These are phyloP conservation scores for Glomus cerebriforme DNA, from an alignment of 192 early-diverging fungal species.

Conservation along the genomic window DNA sequence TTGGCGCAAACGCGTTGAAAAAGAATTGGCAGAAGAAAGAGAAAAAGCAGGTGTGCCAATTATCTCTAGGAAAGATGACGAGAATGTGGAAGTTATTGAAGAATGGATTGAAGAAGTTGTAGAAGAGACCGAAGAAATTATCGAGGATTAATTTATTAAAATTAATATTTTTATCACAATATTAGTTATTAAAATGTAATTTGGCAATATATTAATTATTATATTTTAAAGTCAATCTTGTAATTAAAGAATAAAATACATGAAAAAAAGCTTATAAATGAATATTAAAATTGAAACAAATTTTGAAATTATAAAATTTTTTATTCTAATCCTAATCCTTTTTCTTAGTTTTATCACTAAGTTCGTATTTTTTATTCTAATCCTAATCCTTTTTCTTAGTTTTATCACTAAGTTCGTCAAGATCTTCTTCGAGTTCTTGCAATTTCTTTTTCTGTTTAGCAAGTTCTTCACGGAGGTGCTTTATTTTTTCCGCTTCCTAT, in stretches of 20 bases:
- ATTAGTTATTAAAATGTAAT: neutral
- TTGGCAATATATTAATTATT: neutral
- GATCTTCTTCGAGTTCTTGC: conserved; percentile 33
- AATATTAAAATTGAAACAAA: too few relatives aligned
- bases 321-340: neutral
- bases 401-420: conserved; percentile 36
- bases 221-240: neutral
- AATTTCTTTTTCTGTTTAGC: conserved; percentile 36
- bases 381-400: neutral
- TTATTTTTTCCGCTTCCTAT: conserved; percentile 45
- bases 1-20: conserved; percentile 74
- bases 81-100: conserved; percentile 73
- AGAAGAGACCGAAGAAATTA: conserved; percentile 76
- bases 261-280: too few relatives aligned
- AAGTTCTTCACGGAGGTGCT: conserved; percentile 38
- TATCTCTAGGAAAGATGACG: conserved; percentile 52
- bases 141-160: conserved; percentile 62
- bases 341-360: conserved; percentile 29
- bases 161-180: neutral
- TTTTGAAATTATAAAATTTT: too few relatives aligned
- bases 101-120: conserved; percentile 89
- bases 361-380: conserved; percentile 4
- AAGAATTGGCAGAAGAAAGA: conserved; percentile 59
- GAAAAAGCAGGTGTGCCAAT: conserved; percentile 53
- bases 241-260: too few relatives aligned